Evolutionary conservation across 140 eudicot species (phyloP).

Genomic region (Flaveria floridana): DNA sequence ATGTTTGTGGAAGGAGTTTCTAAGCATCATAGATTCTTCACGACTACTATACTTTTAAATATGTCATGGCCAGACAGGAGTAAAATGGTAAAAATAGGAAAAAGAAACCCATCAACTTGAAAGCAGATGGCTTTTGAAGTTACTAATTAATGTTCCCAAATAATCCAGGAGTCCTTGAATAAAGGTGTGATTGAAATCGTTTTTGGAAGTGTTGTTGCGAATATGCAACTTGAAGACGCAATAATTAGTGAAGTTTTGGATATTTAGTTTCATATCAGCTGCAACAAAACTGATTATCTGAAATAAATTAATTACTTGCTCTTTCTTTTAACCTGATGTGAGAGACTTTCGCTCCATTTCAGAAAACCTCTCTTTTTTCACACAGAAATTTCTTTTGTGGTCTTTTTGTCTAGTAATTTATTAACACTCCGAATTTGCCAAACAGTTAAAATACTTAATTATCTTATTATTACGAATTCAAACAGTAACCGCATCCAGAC

Average conservation of each 20-base stretch:
- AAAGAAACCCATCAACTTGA: not conserved
- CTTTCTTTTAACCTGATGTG: not conserved
- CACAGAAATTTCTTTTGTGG: not conserved
- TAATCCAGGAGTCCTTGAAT: not conserved
- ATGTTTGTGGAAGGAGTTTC: constrained; percentile 23
- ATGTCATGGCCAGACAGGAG: not conserved
- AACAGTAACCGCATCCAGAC: not conserved
- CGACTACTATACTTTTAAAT: not conserved
- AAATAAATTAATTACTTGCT: not conserved
- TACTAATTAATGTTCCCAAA: no score
- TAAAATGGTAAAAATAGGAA: not conserved
- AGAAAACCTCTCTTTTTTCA: not conserved
- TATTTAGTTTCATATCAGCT: not conserved
- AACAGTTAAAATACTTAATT: not conserved
- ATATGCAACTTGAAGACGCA: not conserved
- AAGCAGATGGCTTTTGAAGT: not conserved
- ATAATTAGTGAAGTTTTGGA: not conserved
- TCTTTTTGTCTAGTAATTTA: not conserved
- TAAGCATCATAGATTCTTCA: not conserved
- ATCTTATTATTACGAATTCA: not conserved
- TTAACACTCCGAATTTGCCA: not conserved
- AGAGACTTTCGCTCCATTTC: not conserved
- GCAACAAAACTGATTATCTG: not conserved
- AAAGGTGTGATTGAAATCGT: not conserved
- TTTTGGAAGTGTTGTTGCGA: not conserved